phyloP scores from a whole-genome alignment of 805 yeast species.

The Candida anglica region DNA sequence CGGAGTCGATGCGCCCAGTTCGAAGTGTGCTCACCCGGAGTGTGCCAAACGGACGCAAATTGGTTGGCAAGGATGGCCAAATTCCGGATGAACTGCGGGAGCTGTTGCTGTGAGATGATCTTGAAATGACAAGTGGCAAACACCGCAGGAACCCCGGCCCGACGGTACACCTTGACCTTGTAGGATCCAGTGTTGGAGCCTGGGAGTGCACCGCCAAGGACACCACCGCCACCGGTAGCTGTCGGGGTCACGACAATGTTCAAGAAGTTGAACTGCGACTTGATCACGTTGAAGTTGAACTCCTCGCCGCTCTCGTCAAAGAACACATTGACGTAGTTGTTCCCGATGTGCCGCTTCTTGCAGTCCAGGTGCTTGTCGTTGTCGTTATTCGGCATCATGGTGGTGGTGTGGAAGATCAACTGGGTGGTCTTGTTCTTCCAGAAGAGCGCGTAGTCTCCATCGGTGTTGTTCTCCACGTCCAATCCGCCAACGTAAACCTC shows the following conservation, averaged over 20 bases:
- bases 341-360: constrained; percentile 85
- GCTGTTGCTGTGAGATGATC: constrained; percentile 53
- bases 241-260: constrained; percentile 76
- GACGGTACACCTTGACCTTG: constrained; percentile 60
- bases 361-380: constrained; percentile 41
- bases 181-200: constrained; percentile 22
- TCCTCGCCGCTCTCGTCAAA: constrained; percentile 69
- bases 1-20: constrained; percentile 67
- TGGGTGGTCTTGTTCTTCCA: constrained; percentile 74
- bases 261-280: constrained; percentile 79
- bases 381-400: constrained; percentile 65
- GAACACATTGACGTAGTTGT: constrained; percentile 74
- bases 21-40: constrained; percentile 50
- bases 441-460: constrained; percentile 71
- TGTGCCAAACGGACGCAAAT: constrained; percentile 75
- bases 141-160: constrained; percentile 70
- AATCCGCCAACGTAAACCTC: constrained; percentile 69
- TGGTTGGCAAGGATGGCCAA: constrained; percentile 62
- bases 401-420: constrained; percentile 72
- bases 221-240: constrained; percentile 14
- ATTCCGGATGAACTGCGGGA: constrained; percentile 65
- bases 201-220: too few species aligned
- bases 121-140: constrained; percentile 76
- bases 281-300: constrained; percentile 66
- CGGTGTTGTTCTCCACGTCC: constrained; percentile 63